A percentile compares a stretch with the other conserved stretches of the same genome.
phyloP scores from a whole-genome alignment of 2,329 filamentous ascomycete species.

The Didymella lethalis region DNA sequence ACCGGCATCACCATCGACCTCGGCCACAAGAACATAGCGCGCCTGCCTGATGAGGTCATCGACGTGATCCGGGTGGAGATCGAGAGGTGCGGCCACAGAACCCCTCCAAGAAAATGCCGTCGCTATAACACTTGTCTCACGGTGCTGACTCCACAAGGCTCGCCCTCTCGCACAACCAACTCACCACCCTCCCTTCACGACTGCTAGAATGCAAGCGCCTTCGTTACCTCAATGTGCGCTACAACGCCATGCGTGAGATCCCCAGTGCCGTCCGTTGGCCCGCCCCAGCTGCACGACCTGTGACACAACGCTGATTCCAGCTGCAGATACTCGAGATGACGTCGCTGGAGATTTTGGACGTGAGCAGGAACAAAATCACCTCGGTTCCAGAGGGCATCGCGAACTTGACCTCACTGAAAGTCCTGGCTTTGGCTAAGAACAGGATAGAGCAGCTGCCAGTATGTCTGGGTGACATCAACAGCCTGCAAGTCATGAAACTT shows the following conservation, averaged over 20 bases:
- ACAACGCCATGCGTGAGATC: conserved; percentile 75
- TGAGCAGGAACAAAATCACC: conserved; percentile 86
- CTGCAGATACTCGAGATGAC: conserved; percentile 83
- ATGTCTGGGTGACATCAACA: conserved; percentile 87
- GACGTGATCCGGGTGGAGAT: conserved; percentile 77
- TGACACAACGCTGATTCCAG: conserved; percentile 19
- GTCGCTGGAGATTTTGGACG: conserved; percentile 89
- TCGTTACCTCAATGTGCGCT: conserved; percentile 81
- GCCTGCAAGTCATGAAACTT: conserved; percentile 86
- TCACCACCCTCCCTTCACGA: conserved; percentile 72
- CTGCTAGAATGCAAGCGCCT: conserved; percentile 80
- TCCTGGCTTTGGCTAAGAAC: conserved; percentile 87
- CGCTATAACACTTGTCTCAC: not conserved
- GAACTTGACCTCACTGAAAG: conserved; percentile 84
- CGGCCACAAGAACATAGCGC: conserved; percentile 76
- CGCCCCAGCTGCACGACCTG: conserved; percentile 3
- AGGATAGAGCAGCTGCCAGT: conserved; percentile 83
- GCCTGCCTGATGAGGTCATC: conserved; percentile 75
- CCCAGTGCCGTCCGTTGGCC: conserved; percentile 65
- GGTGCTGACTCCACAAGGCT: conserved; percentile 60
- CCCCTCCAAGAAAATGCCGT: conserved; percentile 2
- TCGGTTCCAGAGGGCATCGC: conserved; percentile 80
- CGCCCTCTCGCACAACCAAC: conserved; percentile 80
- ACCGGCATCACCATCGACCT: conserved; percentile 81
- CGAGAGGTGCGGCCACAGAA: conserved; percentile 64